phyloP scores from a whole-genome alignment of 768 basidiomycete genomes.

The Pleurotus salmoneostramineus region DNA sequence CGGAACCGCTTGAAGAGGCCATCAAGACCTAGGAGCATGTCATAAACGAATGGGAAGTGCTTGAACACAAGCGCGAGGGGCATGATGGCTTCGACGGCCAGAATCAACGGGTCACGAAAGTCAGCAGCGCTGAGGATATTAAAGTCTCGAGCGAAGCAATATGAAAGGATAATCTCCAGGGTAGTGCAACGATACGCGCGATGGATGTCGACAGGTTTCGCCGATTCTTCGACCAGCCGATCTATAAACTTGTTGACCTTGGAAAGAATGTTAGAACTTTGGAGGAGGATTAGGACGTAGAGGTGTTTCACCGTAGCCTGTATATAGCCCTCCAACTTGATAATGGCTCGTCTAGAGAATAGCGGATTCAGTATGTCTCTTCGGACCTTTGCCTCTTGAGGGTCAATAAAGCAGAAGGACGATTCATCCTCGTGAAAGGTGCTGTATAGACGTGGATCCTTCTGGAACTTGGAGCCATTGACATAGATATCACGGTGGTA shows the following conservation, averaged over 20 bases:
- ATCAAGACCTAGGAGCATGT: constrained; percentile 15
- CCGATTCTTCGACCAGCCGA: constrained; percentile 6
- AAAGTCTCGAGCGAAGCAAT: constrained; percentile 25
- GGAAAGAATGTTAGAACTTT: background rate
- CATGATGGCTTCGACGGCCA: constrained; percentile 14
- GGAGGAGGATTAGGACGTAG: background rate
- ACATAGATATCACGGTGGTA: constrained; percentile 31
- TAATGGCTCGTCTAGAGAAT: constrained; percentile 29
- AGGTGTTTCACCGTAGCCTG: constrained; percentile 20
- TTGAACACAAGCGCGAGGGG: constrained; percentile 9
- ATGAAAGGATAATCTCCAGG: constrained; percentile 26
- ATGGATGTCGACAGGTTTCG: constrained; percentile 17
- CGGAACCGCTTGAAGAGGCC: constrained; percentile 10
- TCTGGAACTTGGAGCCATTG: constrained; percentile 18
- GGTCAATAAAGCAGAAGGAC: constrained; percentile 22
- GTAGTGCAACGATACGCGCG: constrained; percentile 21
- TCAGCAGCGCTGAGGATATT: constrained; percentile 17
- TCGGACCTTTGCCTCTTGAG: constrained; percentile 20
- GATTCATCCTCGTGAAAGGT: constrained; percentile 20
- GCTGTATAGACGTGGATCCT: constrained; percentile 23
- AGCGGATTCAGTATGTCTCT: constrained; percentile 24
- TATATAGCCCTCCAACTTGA: constrained; percentile 23
- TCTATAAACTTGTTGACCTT: constrained; percentile 22
- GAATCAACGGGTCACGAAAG: constrained; percentile 21
- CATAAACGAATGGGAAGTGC: constrained; percentile 19